Base-by-base conservation (phyloP, 129 eudicot genomes). In the Saposhnikovia divaricata region DNA sequence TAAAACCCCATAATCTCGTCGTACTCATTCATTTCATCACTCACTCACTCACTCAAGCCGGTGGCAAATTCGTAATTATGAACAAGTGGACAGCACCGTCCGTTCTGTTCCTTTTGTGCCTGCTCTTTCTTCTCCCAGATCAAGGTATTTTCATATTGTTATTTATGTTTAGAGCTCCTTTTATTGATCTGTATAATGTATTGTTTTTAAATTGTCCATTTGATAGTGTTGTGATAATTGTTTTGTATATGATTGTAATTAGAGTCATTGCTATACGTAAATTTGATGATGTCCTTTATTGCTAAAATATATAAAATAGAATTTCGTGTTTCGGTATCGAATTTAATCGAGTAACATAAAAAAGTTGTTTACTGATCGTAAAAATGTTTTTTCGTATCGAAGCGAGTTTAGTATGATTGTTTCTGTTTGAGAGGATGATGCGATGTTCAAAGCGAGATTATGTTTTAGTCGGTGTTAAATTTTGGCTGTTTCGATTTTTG, bases 41-140 rank as follows among this genome's bases (percentile, higher is more conserved):
- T 69, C 42, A 34, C 23, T 15, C 43, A 71, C 25, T 6, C 25
- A 25, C 37, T 23, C n/a, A 51, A 9, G 15, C 40, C 38, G 23
- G 50, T 10, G 15, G 76, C 16, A 73, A n/a, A 21, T 37, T 9
- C 65, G 11, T 69, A 82, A 78, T 79, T 63, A 95, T 95, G 98
- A 85, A 88, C 87, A 95, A 84, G 93, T 95, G 96, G 91, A 92
- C 97, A 85, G 53, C 85, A 21, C 88, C 97, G 21, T 81, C 94
- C 86, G 88, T 87, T 47, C 76, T 95, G 73, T 89, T 95, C 70
- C 89, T 95, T 23, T 18, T 92, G 39, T 92, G 94, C 84, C 90
- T 95, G 40, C 85, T 95, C 77, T 90, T 90, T 84, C 97, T 95
- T 70, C 86, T 89, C n/a, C 97, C 98, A n/a, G 94, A 95, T 92